These are phyloP conservation scores for Puccinia coronata DNA, from an alignment of 1,284 basidiomycete species.

Conservation along the genomic window DNA sequence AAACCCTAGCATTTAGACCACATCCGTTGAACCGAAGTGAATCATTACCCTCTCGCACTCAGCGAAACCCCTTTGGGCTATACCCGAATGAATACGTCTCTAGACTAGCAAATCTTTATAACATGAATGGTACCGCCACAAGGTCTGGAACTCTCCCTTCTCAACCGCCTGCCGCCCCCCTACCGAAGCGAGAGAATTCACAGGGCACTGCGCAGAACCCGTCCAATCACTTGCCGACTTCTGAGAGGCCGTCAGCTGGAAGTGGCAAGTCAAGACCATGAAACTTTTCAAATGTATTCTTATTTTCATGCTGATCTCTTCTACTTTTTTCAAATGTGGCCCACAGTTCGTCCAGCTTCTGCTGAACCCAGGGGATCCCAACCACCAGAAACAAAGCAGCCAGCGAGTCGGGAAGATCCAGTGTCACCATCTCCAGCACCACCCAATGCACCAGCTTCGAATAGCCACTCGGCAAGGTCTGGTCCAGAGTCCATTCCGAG, in stretches of 20 bases:
- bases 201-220: not conserved
- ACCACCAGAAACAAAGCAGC: not conserved
- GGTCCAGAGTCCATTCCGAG: not conserved
- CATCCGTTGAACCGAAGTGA: slow-evolving; percentile 3
- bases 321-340: not conserved
- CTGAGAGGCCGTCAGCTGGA: not conserved
- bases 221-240: not conserved
- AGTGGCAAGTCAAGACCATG: not conserved
- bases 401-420: not conserved
- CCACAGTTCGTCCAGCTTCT: not conserved
- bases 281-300: not conserved
- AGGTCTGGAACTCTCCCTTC: not conserved
- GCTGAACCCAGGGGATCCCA: not conserved
- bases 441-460: not conserved
- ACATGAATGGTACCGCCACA: not conserved
- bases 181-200: not conserved
- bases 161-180: not conserved
- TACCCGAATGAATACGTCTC: not conserved
- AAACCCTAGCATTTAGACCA: not conserved
- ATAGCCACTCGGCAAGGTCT: not conserved
- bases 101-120: not conserved
- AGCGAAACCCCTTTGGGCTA: not conserved
- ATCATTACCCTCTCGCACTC: not conserved
- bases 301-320: not conserved
- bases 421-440: not conserved